Base-by-base conservation (phyloP, 345 rosid species). In the Citrus reticulata region DNA sequence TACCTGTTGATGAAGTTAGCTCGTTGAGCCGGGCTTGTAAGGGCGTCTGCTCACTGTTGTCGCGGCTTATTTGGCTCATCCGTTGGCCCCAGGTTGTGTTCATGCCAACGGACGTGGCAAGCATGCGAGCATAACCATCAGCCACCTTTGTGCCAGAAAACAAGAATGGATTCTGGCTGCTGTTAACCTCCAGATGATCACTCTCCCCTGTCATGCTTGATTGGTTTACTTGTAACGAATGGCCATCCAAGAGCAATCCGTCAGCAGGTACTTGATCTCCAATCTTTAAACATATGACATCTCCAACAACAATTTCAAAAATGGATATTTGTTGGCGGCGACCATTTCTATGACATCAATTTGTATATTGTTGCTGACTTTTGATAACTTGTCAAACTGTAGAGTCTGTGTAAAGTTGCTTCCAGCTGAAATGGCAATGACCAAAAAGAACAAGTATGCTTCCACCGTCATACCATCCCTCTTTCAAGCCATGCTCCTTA, bases 191-290 rank as follows among this genome's bases (percentile, higher is more conserved):
- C 7, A 82, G 85, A 14, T 82, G 88, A 25, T 81, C 88, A 1
- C 89, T 91, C 37, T 91, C 95, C 5, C 95, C 93, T 0, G 91
- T 91, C 91, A 91, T 89, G 86, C 92, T 86, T 0, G 94, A 89
- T 78, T 90, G 93, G 10, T 92, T 92, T 0, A 90, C 87, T 68
- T 80, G 85, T 72, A 91, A 71, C 0, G 89, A 86, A 68, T 83
- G 86, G 1, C 89, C 93, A 4, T 84, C 83, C 2, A 87, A 74
- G 72, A 89, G 84, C 74, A 92, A 68, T 19, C 93, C 95, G 34
- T 92, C 95, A 0, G 93, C 95, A 0, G 93, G 95, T n/a, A 93
- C 80, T 78, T 90, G 92, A 71, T 91, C 92, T 7, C 97, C 93
- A 0, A 87, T 90, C 74, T 89, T 89, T 30, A 91, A 58, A 78